Conservation (phyloP, 257 asterid genomes). For the Gardenia jasminoides region DNA sequence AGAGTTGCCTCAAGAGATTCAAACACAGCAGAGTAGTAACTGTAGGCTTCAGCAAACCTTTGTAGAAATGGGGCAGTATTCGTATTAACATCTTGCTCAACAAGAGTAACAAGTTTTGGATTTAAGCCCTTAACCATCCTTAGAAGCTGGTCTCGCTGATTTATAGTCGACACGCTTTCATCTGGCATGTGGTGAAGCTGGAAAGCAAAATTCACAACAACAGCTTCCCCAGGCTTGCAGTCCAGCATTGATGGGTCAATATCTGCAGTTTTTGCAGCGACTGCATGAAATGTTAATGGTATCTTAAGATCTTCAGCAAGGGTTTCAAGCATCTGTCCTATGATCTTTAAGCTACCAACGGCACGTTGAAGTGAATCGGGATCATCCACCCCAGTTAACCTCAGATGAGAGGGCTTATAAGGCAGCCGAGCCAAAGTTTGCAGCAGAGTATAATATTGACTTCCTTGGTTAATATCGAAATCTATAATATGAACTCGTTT, state of each 20-base stretch:
- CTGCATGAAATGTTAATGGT: constrained; percentile 64
- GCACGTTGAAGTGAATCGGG: constrained; percentile 89
- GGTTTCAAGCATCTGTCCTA: constrained; percentile 67
- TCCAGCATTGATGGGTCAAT: constrained; percentile 54
- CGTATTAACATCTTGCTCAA: constrained; percentile 87
- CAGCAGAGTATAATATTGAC: constrained; percentile 84
- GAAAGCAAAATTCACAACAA: constrained; percentile 83
- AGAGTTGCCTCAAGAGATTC: constrained; percentile 88
- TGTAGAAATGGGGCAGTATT: constrained; percentile 79
- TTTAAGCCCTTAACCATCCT: constrained; percentile 81
- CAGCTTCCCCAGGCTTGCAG: constrained; percentile 62
- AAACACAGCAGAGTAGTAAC: constrained; percentile 73
- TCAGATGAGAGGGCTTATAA: constrained; percentile 51
- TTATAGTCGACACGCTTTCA: constrained; percentile 81
- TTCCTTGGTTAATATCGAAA: constrained; percentile 91
- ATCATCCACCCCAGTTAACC: constrained; percentile 85
- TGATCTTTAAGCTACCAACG: constrained; percentile 63
- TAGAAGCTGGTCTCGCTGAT: constrained; percentile 80
- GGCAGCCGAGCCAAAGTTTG: constrained; percentile 61
- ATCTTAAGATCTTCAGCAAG: constrained; percentile 60
- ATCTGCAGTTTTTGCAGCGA: constrained; percentile 61
- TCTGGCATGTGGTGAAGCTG: constrained; percentile 99
- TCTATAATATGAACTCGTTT: constrained; percentile 72
- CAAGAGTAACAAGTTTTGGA: constrained; percentile 82
- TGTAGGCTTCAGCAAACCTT: constrained; percentile 76